Base-by-base conservation (phyloP, 2,329 filamentous ascomycete species). In the Harringtonia lauricola region DNA sequence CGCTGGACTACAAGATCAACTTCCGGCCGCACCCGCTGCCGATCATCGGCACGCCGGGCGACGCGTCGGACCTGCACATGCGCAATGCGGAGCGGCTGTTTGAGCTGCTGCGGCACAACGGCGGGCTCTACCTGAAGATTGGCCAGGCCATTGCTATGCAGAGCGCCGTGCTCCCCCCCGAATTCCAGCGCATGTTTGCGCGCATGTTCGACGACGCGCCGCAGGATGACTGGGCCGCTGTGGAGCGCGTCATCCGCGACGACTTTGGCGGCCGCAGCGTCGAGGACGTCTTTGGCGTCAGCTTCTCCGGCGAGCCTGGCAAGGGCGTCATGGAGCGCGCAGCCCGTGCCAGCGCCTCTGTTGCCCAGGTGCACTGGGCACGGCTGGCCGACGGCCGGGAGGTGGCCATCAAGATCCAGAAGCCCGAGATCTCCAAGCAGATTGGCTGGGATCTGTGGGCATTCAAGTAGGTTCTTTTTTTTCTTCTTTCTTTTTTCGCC, bases 141-240 rank as follows among this genome's bases (percentile, higher is more conserved):
- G 92, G 92, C 1, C 92, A 98, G 69, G 92, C 92, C 5, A 90
- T 98, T 52, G 92, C 90, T 14, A 96, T 96, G 92, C 92, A 98
- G 70, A 90, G 85, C 52, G 90, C 90, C 0, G 81, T 96, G 22
- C 66, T 98, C 49, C 92, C 92, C 22, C 86, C 89, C 0, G 88
- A 95, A 62, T 96, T 96, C 55, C 88, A 95, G 67, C 81, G 82
- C 56, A 96, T 95, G 88, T 98, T 98, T 59, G 72, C 83, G 19
- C 76, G 83, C 56, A 95, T 98, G 87, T 98, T 96, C 59, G 92
- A 96, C 59, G 90, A 96, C 66, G 92, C 92, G 49, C 89, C 90
- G 31, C 89, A 95, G 69, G 92, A 94, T 59, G 72, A 74, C 35
- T 96, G 89, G 89, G 73, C 70, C 51, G 86, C 90, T 41, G 81